Percentiles rank a stretch among this genome's conserved stretches.
Evolutionary conservation across 1,284 basidiomycete genomes (phyloP).

Genomic region (Trametes pubescens): DNA sequence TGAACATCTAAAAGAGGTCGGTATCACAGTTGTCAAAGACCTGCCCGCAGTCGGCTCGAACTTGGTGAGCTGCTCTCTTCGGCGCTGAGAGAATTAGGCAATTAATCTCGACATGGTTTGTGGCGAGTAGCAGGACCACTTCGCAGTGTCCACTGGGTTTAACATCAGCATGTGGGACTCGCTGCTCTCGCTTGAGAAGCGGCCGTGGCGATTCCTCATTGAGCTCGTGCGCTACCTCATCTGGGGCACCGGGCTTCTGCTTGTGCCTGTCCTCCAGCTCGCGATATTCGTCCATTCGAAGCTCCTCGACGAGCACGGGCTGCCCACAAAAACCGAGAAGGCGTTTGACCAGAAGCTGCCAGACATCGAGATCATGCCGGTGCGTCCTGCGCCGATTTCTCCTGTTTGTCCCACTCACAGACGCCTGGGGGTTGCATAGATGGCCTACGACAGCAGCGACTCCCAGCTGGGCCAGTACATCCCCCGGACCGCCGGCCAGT

Average conservation of each 20-base stretch:
- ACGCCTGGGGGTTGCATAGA: constrained; percentile 30
- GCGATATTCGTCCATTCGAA: constrained; percentile 41
- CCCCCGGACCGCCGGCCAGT: constrained; percentile 32
- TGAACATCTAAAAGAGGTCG: constrained; percentile 53
- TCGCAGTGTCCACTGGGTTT: constrained; percentile 37
- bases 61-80: constrained; percentile 37
- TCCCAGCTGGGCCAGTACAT: constrained; percentile 8
- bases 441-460: constrained; percentile 39
- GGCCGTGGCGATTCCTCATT: constrained; percentile 39
- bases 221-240: constrained; percentile 44
- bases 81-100: not conserved
- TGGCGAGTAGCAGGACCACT: constrained; percentile 46
- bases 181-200: constrained; percentile 34
- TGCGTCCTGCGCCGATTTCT: constrained; percentile 18
- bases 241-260: constrained; percentile 43
- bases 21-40: constrained; percentile 58
- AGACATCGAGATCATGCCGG: constrained; percentile 49
- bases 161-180: constrained; percentile 40
- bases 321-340: constrained; percentile 31
- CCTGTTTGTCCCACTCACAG: constrained; percentile 2
- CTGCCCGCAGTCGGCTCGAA: constrained; percentile 63
- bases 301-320: constrained; percentile 39
- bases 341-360: constrained; percentile 39
- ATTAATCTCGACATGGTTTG: not conserved
- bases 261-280: constrained; percentile 42